A percentile compares a stretch with the other conserved stretches of the same genome.
Evolutionary conservation across 306 rosid species (phyloP).

Genomic region (Vicia faba): DNA sequence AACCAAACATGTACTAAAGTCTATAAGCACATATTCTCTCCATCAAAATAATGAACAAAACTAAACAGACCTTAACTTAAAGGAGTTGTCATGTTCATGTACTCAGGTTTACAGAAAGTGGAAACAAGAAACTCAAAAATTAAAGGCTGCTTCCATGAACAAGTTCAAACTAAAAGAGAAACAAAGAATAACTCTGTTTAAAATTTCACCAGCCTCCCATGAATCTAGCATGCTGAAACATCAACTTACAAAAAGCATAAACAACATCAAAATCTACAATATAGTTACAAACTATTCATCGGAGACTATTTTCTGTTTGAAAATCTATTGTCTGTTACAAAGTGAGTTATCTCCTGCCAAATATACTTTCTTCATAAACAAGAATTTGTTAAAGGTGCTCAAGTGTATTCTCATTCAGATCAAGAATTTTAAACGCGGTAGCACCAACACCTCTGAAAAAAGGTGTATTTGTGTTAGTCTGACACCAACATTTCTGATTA

Average conservation of each 20-base stretch:
- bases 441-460: too few relatives aligned
- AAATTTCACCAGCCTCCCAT: background rate
- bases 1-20: background rate
- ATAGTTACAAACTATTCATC: background rate
- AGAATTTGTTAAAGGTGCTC: background rate
- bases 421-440: background rate
- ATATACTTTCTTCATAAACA: background rate
- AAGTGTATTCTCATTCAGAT: background rate
- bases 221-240: background rate
- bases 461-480: too few relatives aligned
- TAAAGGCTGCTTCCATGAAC: background rate
- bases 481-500: too few relatives aligned
- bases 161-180: conserved; percentile 5
- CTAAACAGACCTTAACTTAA: background rate
- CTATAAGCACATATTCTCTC: background rate
- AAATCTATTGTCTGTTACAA: background rate
- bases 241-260: background rate
- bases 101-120: background rate
- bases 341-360: background rate
- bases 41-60: background rate
- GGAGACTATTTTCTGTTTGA: background rate
- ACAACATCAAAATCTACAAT: background rate
- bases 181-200: background rate
- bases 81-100: background rate
- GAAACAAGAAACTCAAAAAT: background rate